phyloP scores from a whole-genome alignment of 208 protist genomes.

The Trypanosoma vivax region DNA sequence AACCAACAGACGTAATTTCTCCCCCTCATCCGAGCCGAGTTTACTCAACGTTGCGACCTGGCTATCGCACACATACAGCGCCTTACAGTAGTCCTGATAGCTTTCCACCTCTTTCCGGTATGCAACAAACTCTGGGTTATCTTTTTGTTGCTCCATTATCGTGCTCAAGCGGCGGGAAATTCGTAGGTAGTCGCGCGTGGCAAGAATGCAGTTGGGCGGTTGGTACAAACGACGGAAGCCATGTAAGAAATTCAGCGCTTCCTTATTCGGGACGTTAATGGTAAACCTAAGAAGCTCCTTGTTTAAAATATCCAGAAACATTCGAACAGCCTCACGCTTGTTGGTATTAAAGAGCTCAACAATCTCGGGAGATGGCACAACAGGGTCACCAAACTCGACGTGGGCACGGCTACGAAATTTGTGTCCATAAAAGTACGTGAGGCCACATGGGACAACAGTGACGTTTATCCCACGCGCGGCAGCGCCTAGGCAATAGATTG shows the following conservation, averaged over 20 bases:
- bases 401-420: slow-evolving; percentile 88
- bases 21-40: slow-evolving; percentile 43
- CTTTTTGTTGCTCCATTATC: slow-evolving; percentile 62
- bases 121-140: slow-evolving; percentile 52
- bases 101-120: slow-evolving; percentile 73
- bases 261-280: slow-evolving; percentile 89
- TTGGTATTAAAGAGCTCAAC: slow-evolving; percentile 65
- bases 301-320: slow-evolving; percentile 79
- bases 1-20: slow-evolving; percentile 59
- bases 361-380: slow-evolving; percentile 63
- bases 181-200: slow-evolving; percentile 72
- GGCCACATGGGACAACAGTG: slow-evolving; percentile 85
- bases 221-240: slow-evolving; percentile 87
- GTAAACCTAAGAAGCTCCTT: slow-evolving; percentile 73
- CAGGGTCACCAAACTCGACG: slow-evolving; percentile 83
- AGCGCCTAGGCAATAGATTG: slow-evolving; percentile 88
- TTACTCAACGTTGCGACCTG: slow-evolving; percentile 79
- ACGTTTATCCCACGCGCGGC: slow-evolving; percentile 75
- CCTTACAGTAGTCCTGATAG: slow-evolving; percentile 79
- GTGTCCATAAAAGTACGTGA: slow-evolving; percentile 91
- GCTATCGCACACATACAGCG: slow-evolving; percentile 76
- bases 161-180: slow-evolving; percentile 77
- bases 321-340: slow-evolving; percentile 72
- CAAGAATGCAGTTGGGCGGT: slow-evolving; percentile 68
- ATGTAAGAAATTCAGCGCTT: slow-evolving; percentile 84